A percentile compares a stretch with the other conserved stretches of the same genome.
Evolutionary conservation across 2,329 filamentous ascomycete species (phyloP).

Genomic region (Ceratocystiopsis minuta): DNA sequence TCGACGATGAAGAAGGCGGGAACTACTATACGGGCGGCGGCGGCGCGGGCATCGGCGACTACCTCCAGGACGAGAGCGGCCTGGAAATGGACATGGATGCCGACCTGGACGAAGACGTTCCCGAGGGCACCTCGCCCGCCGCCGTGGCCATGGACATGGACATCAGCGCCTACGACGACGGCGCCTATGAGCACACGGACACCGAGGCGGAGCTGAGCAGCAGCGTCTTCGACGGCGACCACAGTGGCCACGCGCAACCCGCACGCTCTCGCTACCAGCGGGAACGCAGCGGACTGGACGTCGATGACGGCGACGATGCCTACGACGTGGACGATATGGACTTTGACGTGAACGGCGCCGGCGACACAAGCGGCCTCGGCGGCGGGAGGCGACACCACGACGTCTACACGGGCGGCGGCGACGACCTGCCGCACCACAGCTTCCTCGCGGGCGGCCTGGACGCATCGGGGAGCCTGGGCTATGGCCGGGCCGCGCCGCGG

Average conservation of each 20-base stretch:
- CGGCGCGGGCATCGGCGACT: not conserved
- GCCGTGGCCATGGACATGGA: slow-evolving; percentile 2
- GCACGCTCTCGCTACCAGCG: too few relatives aligned
- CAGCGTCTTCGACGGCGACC: slow-evolving; percentile 1
- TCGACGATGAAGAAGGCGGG: not conserved
- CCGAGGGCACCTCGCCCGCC: slow-evolving; percentile 35
- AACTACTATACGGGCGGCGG: not conserved
- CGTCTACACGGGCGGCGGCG: slow-evolving; percentile 16
- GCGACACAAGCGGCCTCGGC: not conserved
- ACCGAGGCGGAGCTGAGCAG: slow-evolving; percentile 46
- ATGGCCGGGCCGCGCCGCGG: not conserved
- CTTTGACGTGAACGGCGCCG: not conserved
- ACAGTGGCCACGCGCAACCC: too few relatives aligned
- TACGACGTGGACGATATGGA: too few relatives aligned
- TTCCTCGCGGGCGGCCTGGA: slow-evolving; percentile 2
- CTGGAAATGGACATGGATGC: slow-evolving; percentile 41
- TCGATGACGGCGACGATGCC: too few relatives aligned
- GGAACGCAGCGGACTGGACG: too few relatives aligned
- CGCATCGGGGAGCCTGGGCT: not conserved
- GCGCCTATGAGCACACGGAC: slow-evolving; percentile 67
- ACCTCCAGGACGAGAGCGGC: slow-evolving; percentile 10
- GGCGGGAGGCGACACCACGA: slow-evolving; percentile 15
- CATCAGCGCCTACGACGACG: slow-evolving; percentile 13
- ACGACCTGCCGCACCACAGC: slow-evolving; percentile 5
- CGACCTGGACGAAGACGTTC: slow-evolving; percentile 55